phyloP scores from a whole-genome alignment of 192 early-diverging fungal species.

The Pilaira anomala region DNA sequence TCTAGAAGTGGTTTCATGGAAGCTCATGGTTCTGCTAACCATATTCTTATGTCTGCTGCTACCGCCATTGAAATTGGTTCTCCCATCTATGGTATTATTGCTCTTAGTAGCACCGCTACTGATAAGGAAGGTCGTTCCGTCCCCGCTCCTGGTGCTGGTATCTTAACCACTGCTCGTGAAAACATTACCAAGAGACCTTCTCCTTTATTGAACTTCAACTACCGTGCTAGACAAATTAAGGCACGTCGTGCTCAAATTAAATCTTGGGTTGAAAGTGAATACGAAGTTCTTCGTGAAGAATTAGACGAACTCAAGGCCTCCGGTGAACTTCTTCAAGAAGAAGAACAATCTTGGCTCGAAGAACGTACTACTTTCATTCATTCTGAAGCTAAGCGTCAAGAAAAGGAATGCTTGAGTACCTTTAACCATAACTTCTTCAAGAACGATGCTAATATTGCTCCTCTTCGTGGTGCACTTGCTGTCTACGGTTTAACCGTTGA shows the following conservation, averaged over 20 bases:
- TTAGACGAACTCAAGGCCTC: conserved; percentile 55
- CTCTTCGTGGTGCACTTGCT: conserved; percentile 84
- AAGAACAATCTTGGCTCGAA: conserved; percentile 42
- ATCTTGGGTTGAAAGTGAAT: conserved; percentile 75
- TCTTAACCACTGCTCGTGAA: conserved; percentile 88
- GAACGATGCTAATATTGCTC: conserved; percentile 69
- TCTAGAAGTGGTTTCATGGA: conserved; percentile 94
- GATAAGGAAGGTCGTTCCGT: conserved; percentile 94
- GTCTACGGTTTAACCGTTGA: conserved; percentile 86
- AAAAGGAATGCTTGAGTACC: conserved; percentile 66
- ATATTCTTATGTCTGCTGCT: conserved; percentile 85
- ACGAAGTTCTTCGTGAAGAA: conserved; percentile 64
- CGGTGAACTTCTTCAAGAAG: conserved; percentile 37
- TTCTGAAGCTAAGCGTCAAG: conserved; percentile 63
- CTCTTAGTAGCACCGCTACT: conserved; percentile 81
- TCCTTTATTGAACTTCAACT: conserved; percentile 75
- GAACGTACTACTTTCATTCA: conserved; percentile 52
- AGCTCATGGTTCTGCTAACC: conserved; percentile 84
- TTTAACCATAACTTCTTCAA: conserved; percentile 84
- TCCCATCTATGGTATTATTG: conserved; percentile 90
- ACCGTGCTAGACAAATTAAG: conserved; percentile 74
- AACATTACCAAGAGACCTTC: conserved; percentile 45
- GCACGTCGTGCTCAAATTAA: conserved; percentile 76
- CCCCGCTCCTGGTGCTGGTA: conserved; percentile 93
- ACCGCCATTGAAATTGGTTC: conserved; percentile 90